Conservation (phyloP, 2,329 filamentous ascomycete species). For the Cladosporium velox region DNA sequence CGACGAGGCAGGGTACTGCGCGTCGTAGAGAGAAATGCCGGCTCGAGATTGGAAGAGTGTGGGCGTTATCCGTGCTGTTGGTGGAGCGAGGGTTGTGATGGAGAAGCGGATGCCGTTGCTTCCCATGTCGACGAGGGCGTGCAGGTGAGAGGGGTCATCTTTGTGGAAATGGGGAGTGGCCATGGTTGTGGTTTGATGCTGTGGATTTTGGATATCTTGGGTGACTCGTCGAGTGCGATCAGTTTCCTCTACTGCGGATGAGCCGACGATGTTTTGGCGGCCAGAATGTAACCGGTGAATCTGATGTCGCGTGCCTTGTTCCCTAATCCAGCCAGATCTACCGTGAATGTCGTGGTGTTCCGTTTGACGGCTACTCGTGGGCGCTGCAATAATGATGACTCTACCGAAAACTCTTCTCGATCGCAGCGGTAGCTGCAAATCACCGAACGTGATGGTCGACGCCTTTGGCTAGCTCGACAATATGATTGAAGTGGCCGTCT, state of each 20-base stretch:
- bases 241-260: background rate
- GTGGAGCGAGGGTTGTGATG: conserved; percentile 76
- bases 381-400: background rate
- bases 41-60: conserved; percentile 78
- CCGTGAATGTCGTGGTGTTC: background rate
- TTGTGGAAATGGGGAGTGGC: conserved; percentile 4
- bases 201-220: too few relatives aligned
- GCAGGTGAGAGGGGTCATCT: conserved; percentile 26
- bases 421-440: background rate
- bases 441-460: background rate
- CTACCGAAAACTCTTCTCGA: background rate
- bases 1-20: conserved; percentile 51
- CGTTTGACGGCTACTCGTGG: background rate
- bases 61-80: conserved; percentile 69
- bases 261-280: too few relatives aligned
- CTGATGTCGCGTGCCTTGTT: background rate
- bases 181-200: background rate
- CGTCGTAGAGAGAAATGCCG: conserved; percentile 84
- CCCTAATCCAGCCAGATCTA: background rate
- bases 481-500: background rate
- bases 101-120: conserved; percentile 95
- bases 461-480: background rate
- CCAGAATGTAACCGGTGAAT: too few relatives aligned
- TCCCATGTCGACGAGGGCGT: conserved; percentile 40
- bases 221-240: background rate